These are phyloP conservation scores for Naumovozyma castellii DNA, from an alignment of 805 yeast genomes.

Conservation along the genomic window DNA sequence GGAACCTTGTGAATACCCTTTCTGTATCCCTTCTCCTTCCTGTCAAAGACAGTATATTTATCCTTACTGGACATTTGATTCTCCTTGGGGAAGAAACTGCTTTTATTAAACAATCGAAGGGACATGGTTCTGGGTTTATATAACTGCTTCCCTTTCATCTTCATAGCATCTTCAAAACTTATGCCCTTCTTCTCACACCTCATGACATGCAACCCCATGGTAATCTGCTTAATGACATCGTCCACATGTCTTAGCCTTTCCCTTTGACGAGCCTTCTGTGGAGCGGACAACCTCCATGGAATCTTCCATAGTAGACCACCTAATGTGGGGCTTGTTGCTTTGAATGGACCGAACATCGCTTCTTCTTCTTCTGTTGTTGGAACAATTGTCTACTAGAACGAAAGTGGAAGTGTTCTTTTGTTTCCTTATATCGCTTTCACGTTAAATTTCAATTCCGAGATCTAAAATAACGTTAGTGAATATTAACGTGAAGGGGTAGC, in stretches of 20 bases:
- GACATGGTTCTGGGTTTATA: constrained; percentile 23
- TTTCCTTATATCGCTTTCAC: no score
- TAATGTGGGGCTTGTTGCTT: constrained; percentile 16
- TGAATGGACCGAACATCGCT: constrained; percentile 28
- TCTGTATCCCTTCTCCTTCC: constrained; percentile 67
- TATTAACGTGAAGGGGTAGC: no score
- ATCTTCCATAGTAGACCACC: constrained; percentile 44
- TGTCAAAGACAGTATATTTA: constrained; percentile 80
- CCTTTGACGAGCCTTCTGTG: constrained; percentile 79
- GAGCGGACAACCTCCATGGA: constrained; percentile 69
- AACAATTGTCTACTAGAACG: background rate
- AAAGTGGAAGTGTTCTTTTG: background rate
- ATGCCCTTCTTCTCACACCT: constrained; percentile 19
- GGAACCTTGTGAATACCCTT: constrained; percentile 83
- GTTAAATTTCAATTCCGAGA: no score
- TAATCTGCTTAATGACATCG: constrained; percentile 46
- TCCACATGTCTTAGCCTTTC: constrained; percentile 77
- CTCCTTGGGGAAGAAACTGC: constrained; percentile 61
- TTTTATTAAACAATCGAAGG: constrained; percentile 25
- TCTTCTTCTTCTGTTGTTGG: background rate
- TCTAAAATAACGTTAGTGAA: no score
- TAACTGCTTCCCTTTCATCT: constrained; percentile 5
- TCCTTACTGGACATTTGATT: constrained; percentile 69
- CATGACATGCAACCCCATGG: constrained; percentile 23
- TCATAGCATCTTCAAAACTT: constrained; percentile 13